phyloP scores from a whole-genome alignment of 805 yeast genomes.

The Torulaspora quercuum region DNA sequence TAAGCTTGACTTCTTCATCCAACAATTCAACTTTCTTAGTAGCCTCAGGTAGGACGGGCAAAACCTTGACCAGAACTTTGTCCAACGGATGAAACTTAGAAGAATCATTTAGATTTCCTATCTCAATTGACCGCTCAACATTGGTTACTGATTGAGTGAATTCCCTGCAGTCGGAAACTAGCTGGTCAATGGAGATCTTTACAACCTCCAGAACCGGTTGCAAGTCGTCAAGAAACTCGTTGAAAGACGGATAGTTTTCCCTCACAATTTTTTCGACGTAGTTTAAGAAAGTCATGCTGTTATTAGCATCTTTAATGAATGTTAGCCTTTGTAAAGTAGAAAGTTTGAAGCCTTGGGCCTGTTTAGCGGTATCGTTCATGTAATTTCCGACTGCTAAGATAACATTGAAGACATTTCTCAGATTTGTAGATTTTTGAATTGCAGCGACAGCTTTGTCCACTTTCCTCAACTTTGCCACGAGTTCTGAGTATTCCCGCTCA shows the following conservation, averaged over 20 bases:
- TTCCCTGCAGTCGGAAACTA: slow-evolving; percentile 66
- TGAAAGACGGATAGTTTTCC: slow-evolving; percentile 74
- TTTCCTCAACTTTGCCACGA: slow-evolving; percentile 60
- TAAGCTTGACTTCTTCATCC: slow-evolving; percentile 57
- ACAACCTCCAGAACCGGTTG: slow-evolving; percentile 55
- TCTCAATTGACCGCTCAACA: slow-evolving; percentile 67
- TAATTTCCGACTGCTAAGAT: slow-evolving; percentile 91
- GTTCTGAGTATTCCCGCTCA: slow-evolving; percentile 74
- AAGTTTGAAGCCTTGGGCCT: slow-evolving; percentile 88
- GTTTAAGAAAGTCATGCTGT: slow-evolving; percentile 84
- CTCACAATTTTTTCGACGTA: slow-evolving; percentile 89
- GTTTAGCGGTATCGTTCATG: slow-evolving; percentile 91
- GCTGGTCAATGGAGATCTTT: slow-evolving; percentile 77
- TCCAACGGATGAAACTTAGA: slow-evolving; percentile 81
- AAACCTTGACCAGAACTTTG: slow-evolving; percentile 55
- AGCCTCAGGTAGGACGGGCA: slow-evolving; percentile 72
- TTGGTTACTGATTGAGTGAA: slow-evolving; percentile 60
- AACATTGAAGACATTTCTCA: slow-evolving; percentile 73
- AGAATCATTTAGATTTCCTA: slow-evolving; percentile 83
- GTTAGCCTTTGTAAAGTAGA: slow-evolving; percentile 86
- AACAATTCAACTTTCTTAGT: slow-evolving; percentile 63
- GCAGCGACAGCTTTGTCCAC: slow-evolving; percentile 72
- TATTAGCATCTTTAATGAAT: slow-evolving; percentile 84
- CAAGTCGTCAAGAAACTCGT: slow-evolving; percentile 71
- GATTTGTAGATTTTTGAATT: slow-evolving; percentile 60